phyloP scores from a whole-genome alignment of 768 basidiomycete genomes.

The Termitomyces sp. region DNA sequence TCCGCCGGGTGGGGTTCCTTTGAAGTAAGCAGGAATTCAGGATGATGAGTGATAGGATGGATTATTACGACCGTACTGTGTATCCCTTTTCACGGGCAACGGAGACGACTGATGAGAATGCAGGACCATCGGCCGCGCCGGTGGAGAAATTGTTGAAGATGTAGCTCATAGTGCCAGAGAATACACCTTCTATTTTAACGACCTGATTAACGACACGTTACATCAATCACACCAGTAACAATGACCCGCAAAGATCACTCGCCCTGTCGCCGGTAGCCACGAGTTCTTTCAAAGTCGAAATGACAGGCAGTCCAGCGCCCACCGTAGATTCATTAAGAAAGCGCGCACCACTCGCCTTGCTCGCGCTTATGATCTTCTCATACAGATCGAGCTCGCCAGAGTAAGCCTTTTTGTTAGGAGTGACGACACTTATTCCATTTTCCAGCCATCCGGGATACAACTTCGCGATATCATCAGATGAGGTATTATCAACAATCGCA shows the following conservation, averaged over 20 bases:
- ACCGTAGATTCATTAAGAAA: slow-evolving; percentile 90
- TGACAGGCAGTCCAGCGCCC: slow-evolving; percentile 91
- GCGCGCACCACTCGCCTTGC: slow-evolving; percentile 55
- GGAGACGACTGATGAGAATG: slow-evolving; percentile 88
- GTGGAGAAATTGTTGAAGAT: slow-evolving; percentile 97
- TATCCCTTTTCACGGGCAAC: slow-evolving; percentile 91
- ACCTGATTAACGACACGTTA: slow-evolving; percentile 41
- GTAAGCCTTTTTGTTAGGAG: slow-evolving; percentile 97
- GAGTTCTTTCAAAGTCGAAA: slow-evolving; percentile 89
- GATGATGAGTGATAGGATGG: background rate
- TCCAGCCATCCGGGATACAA: slow-evolving; percentile 79
- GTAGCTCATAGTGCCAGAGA: slow-evolving; percentile 97
- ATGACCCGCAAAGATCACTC: slow-evolving; percentile 10
- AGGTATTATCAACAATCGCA: slow-evolving; percentile 90
- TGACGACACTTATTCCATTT: slow-evolving; percentile 82
- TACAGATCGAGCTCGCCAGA: slow-evolving; percentile 72
- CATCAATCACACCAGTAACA: background rate
- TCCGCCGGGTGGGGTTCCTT: slow-evolving; percentile 98
- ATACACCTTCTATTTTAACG: slow-evolving; percentile 93
- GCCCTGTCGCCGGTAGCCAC: slow-evolving; percentile 92
- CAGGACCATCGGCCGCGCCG: slow-evolving; percentile 60
- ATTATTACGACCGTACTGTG: slow-evolving; percentile 55
- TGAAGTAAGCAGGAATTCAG: background rate
- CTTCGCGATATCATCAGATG: slow-evolving; percentile 75
- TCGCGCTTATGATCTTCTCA: slow-evolving; percentile 60